Evolutionary conservation across 2,329 filamentous ascomycete species (phyloP), one percentile per base, ranked within the genome.

Genomic region (Akanthomyces muscarius): DNA sequence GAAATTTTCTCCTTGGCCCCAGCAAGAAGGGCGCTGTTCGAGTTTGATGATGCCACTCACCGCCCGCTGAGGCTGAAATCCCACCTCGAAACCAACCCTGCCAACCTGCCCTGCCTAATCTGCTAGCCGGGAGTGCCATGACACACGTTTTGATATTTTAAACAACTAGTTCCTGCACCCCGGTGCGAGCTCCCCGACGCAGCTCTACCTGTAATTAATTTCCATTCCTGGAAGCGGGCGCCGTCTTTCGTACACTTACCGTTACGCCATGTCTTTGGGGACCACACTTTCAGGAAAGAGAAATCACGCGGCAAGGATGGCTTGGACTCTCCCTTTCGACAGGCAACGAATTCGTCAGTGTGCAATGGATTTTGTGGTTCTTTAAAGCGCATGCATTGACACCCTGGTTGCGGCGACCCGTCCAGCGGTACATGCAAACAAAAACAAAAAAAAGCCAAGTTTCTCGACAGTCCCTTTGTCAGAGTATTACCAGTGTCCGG

Each of bases 1-100:
- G 48, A 61, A 61, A 33, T 47, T 58, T 61, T 45, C 38, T 45
- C 25, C 48, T 61, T 61, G 38, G 47, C 41, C 58, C 58, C 47
- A 53, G 38, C 16, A 52, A 16, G 11, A 57, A 51, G 38, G 23
- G 33, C 44, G 30, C 30, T 52, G 44, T 38, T 51, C 4, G 16
- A 36, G 41, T 36, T 58, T 30, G 18, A n/a, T 50, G n/a, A 52
- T 47, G n/a, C 33, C 57, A 47, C 55, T 58, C 55, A 58, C 55
- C 55, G 55, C 44, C 33, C 42, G 55, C 55, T 50, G 47, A 52
- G 48, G 48, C 58, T 61, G 58, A 61, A 36, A 36, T 48, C 53
- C 36, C 52, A 61, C 52, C 57, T 44, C 38, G 23, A 25, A 47
- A 33, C 16, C 36, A 53, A 51, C 41, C 57, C 23, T 60, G 57